Base-by-base conservation (phyloP, 495 filamentous ascomycete species). In the Tuber indicum region DNA sequence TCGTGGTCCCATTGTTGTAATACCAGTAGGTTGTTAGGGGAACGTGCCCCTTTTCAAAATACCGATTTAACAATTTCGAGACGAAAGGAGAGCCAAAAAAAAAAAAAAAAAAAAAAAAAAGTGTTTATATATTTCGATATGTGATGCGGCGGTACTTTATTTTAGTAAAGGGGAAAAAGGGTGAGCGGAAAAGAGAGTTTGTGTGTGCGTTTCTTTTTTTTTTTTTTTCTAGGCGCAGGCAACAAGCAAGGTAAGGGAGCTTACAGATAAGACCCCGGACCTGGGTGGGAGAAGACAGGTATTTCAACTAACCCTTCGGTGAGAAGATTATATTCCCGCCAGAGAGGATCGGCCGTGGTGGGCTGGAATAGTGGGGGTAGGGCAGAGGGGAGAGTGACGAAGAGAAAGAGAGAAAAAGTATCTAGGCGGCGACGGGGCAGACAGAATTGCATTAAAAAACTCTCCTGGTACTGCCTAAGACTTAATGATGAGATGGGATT, bases 1-100 rank as follows among this genome's bases (percentile, higher is more conserved):
- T 72, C 93, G 89, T 17, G 94, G 96, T 74, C 81, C 79, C 71
- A 90, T 84, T 36, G 85, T 82, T 45, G 88, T 32, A 62, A 62
- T 62, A 36, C 58, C 16, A 14, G 58, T 66, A 36, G 32, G 58
- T 17, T 5, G 58, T 66, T 3, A 66, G 58, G 58, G 58, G 58
- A 17, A 14, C 32, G 32, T 66, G 58, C 58, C 58, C 14, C 32
- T 36, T 19, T 66, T 36, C 58, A 66, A 36, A 66, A 66, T 36
- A 66, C 26, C 58, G 26, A 66, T 66, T 36, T 26, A 12, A 26
- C 17, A 14, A 12, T 16, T 36, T 26, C 26, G 26, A 66, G 58
- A 66, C 14, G 58, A 66, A 36, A 66, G 26, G 58, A 66, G 58
- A 58, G 23, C 23, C 23, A n/a, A n/a, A 58, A 58, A 58, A 21